Evolutionary conservation across 2,329 filamentous ascomycete species (phyloP).

Genomic region (Lachnellula arida): DNA sequence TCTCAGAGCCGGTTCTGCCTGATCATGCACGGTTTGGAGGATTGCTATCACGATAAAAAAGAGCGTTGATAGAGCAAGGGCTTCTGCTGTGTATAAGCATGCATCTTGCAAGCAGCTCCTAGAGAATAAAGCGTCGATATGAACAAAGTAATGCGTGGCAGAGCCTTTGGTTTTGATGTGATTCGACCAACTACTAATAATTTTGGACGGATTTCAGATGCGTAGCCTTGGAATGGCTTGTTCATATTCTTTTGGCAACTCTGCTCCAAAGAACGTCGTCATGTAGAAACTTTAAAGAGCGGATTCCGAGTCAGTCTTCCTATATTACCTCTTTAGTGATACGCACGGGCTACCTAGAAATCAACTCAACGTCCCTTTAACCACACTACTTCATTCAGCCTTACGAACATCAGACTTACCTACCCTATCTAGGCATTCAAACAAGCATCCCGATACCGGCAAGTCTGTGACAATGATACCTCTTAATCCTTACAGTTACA

Average conservation of each 20-base stretch:
- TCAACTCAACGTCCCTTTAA: too few species aligned
- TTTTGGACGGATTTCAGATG: too few species aligned
- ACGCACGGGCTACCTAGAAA: too few species aligned
- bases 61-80: constrained; percentile 27
- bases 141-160: background rate
- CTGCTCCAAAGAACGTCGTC: too few species aligned
- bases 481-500: background rate
- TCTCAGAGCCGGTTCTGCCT: constrained; percentile 29
- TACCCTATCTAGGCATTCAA: background rate
- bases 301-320: too few species aligned
- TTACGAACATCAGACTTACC: background rate
- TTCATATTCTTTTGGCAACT: too few species aligned
- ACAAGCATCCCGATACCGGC: background rate
- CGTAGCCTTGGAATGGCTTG: too few species aligned
- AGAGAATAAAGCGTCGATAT: constrained; percentile 29
- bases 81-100: constrained; percentile 31
- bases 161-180: background rate
- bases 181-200: background rate
- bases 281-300: too few species aligned
- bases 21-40: constrained; percentile 27
- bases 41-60: constrained; percentile 26
- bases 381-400: background rate
- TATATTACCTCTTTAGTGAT: too few species aligned
- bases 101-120: constrained; percentile 31
- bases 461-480: background rate